Evolutionary conservation across 139 green algal genomes (phyloP).

Genomic region (Haematococcus lacustris): DNA sequence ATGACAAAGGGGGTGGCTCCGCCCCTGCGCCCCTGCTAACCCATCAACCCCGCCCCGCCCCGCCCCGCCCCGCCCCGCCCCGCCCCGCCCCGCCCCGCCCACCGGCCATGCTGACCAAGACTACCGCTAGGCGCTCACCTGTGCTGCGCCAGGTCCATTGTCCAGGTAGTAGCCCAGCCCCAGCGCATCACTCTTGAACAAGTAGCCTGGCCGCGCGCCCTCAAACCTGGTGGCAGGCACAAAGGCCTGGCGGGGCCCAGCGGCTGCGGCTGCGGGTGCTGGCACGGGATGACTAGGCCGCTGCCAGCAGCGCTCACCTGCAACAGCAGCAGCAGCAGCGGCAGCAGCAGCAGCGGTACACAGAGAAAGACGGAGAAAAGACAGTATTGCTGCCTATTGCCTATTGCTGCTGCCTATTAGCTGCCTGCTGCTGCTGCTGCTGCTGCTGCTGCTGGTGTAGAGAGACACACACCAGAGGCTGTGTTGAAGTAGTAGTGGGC

Average conservation of each 20-base stretch:
- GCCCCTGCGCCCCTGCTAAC: no score
- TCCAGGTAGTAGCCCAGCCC: constrained; percentile 53
- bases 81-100: no score
- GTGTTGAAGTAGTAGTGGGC: constrained; percentile 45
- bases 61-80: no score
- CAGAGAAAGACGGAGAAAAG: no score
- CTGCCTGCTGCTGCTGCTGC: background rate
- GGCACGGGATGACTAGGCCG: constrained; percentile 9
- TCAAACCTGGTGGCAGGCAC: constrained; percentile 34
- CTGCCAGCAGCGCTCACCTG: constrained; percentile 41
- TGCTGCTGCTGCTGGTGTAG: background rate
- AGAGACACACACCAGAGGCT: constrained; percentile 16
- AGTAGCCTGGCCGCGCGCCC: constrained; percentile 45
- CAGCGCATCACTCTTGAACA: constrained; percentile 42
- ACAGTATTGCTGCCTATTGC: no score
- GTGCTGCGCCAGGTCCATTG: background rate
- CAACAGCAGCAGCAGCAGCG: background rate
- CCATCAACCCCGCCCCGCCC: no score
- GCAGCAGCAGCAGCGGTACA: background rate
- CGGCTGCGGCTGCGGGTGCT: background rate
- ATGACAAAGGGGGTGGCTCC: no score
- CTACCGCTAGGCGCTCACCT: no score
- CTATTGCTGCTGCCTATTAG: background rate
- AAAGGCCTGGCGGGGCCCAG: constrained; percentile 11
- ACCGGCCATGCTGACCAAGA: no score